Evolutionary conservation across 2,329 filamentous ascomycete species (phyloP), one percentile per base, ranked within the genome.

Genomic region (Aspergillus sp.): DNA sequence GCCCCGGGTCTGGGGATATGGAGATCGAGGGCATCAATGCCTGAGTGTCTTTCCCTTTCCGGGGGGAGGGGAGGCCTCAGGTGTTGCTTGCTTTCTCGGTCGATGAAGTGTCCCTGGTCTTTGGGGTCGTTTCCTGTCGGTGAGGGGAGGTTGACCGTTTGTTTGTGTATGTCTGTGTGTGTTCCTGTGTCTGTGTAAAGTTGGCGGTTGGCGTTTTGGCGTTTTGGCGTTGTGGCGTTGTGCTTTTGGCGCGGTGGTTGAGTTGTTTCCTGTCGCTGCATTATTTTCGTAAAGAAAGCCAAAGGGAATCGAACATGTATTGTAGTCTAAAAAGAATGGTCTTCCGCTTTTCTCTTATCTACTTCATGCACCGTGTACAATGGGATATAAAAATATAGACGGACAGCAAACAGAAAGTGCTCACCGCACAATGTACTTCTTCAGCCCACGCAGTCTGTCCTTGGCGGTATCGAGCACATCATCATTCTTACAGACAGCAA

Each of bases 401-500:
- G 7, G 7, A 26, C 19, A 6, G 7, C 10, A n/a, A n/a, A 26
- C 19, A 6, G 7, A 26, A n/a, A 26, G 10, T 11, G 2, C 13
- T 52, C 35, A 53, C 41, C 51, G 43, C 22, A 42, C 44, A 29
- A 86, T 82, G 47, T 80, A 86, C 63, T 78, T 78, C 68, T 75
- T 85, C 61, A 88, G 47, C 0, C 78, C 80, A 40, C 80, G 69
- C 46, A 91, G 61, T 39, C 82, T 67, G 55, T 82, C 75, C 69
- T 89, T 89, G 2, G 84, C 84, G 34, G 73, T 73, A 57, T 88
- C 82, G 14, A 91, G 62, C 24, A 96, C 77, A 26, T 84, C 75
- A 53, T 98, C 86, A 20, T 89, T 76, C 69, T 98, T 98, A 68
- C 91, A 98, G 1, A 98, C 86, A 0, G 91, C 91, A 56, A 96